These are phyloP conservation scores for Helotiales sp. DNA, from an alignment of 2,329 filamentous ascomycete species.

Conservation along the genomic window DNA sequence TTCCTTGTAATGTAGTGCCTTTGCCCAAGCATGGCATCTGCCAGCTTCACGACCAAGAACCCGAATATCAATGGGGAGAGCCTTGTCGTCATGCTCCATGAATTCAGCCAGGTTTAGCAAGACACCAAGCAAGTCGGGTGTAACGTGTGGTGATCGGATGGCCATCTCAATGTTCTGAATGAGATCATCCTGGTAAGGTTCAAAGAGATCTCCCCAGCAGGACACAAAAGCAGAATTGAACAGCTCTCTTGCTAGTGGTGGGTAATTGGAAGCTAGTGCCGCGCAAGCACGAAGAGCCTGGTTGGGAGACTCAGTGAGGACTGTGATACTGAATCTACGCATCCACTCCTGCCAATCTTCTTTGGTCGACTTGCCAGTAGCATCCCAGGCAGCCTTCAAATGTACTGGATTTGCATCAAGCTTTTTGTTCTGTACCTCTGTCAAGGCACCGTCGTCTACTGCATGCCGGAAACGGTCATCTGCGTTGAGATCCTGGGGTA, in stretches of 20 bases:
- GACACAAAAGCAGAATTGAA: conserved; percentile 99
- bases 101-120: conserved; percentile 96
- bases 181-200: conserved; percentile 94
- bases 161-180: conserved; percentile 95
- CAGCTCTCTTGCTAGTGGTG: conserved; percentile 85
- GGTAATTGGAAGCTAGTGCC: conserved; percentile 84
- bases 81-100: conserved; percentile 99
- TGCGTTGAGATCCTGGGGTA: conserved; percentile 93
- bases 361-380: conserved; percentile 91
- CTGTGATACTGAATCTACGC: conserved; percentile 89
- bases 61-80: conserved; percentile 93
- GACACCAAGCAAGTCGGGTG: conserved; percentile 91
- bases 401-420: conserved; percentile 97
- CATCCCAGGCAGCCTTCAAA: conserved; percentile 95
- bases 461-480: conserved; percentile 78
- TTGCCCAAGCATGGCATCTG: conserved; percentile 96
- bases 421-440: conserved; percentile 88
- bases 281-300: conserved; percentile 93
- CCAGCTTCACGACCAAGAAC: conserved; percentile 92
- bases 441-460: conserved; percentile 76
- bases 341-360: conserved; percentile 99
- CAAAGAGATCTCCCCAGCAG: conserved; percentile 97
- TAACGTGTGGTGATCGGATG: conserved; percentile 91
- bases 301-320: conserved; percentile 93
- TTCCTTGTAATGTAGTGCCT: conserved; percentile 98